These are phyloP conservation scores for Trifolium dubium DNA, from an alignment of 306 rosid species.

Conservation along the genomic window DNA sequence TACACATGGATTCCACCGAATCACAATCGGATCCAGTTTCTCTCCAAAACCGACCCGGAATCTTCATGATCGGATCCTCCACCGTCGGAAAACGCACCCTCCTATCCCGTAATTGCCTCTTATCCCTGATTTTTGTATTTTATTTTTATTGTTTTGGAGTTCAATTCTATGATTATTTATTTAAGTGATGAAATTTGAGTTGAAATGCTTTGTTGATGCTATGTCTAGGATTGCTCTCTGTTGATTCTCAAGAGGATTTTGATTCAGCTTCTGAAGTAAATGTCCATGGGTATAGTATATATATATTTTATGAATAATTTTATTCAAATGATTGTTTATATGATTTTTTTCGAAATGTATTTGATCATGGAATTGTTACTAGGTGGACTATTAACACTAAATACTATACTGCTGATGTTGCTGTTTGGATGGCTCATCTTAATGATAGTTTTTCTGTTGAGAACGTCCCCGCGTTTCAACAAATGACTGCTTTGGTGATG, in stretches of 20 bases:
- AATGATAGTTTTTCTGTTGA: conserved; percentile 59
- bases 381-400: conserved; percentile 86
- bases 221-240: conserved; percentile 63
- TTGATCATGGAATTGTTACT: conserved; percentile 26
- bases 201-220: conserved; percentile 22
- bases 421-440: conserved; percentile 76
- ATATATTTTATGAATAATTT: conserved; percentile 35
- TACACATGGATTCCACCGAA: conserved; percentile 35
- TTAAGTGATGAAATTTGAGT: conserved; percentile 22
- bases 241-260: conserved; percentile 65
- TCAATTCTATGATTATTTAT: neutral
- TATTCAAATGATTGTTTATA: conserved; percentile 21
- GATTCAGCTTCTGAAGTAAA: conserved; percentile 61
- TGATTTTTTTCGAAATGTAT: conserved; percentile 1
- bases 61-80: conserved; percentile 74
- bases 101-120: conserved; percentile 61
- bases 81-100: conserved; percentile 85
- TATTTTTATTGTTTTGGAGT: neutral
- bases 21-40: conserved; percentile 42
- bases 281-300: conserved; percentile 60
- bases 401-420: conserved; percentile 83
- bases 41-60: conserved; percentile 68
- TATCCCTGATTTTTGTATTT: neutral
- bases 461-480: conserved; percentile 54
- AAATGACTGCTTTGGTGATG: conserved; percentile 77